These are phyloP conservation scores for Piper longum DNA, from an alignment of 164 flowering plant genomes.

Conservation along the genomic window DNA sequence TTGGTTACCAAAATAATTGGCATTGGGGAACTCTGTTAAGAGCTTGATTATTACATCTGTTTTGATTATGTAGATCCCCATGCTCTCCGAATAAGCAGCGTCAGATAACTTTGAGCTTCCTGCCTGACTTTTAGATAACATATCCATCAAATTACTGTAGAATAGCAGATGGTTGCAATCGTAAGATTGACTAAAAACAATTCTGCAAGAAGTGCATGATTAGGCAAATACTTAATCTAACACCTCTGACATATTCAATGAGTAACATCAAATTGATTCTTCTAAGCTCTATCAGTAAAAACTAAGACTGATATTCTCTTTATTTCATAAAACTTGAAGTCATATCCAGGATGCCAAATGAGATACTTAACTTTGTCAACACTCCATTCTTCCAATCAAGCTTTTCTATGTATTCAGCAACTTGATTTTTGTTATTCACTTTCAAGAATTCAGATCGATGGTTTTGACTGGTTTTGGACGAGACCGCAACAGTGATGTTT, in stretches of 20 bases:
- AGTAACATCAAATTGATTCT: no score
- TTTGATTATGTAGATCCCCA: conserved; percentile 64
- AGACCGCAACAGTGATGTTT: conserved; percentile 49
- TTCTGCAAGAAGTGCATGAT: no score
- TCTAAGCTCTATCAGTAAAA: no score
- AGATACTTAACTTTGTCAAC: conserved; percentile 17
- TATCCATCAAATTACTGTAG: no score
- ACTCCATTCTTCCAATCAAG: conserved; percentile 7
- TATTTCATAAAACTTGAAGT: no score
- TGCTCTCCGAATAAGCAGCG: conserved; percentile 18
- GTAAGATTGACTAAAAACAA: no score
- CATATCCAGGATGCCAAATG: no score
- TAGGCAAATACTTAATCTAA: no score
- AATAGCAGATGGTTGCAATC: no score
- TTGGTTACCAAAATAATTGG: conserved; percentile 49
- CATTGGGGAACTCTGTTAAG: conserved; percentile 41
- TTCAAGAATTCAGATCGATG: conserved; percentile 35
- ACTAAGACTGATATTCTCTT: no score
- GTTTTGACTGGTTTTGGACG: conserved; percentile 16
- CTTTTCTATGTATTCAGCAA: conserved; percentile 22
- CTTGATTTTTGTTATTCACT: conserved; percentile 28
- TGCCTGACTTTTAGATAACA: background rate
- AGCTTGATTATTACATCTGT: conserved; percentile 43
- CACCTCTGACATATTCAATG: no score
- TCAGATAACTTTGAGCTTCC: conserved; percentile 1